phyloP scores from a whole-genome alignment of 1,139 yeast species.

The Debaryomycetaceae sp. region DNA sequence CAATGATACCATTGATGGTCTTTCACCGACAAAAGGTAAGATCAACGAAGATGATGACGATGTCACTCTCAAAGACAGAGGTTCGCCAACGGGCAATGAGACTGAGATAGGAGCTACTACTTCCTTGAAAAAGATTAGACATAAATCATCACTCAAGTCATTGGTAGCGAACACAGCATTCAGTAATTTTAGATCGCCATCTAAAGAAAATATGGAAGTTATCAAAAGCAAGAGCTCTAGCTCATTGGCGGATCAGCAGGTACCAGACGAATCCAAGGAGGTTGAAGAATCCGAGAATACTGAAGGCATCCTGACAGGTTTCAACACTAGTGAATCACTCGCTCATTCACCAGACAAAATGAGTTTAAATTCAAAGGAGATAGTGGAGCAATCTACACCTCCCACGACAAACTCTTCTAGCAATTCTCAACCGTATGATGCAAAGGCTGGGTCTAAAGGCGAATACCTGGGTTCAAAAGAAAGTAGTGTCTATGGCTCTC shows the following conservation, averaged over 20 bases:
- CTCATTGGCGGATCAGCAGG: conserved; percentile 1
- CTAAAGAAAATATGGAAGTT: conserved; percentile 2
- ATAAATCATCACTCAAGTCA: conserved; percentile 23
- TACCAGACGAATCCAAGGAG: not conserved
- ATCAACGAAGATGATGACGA: conserved; percentile 5
- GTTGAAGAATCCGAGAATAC: conserved; percentile 1
- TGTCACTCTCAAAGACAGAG: conserved; percentile 12
- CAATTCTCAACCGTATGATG: conserved; percentile 11
- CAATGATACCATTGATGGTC: not conserved
- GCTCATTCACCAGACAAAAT: conserved; percentile 14
- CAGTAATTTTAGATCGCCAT: conserved; percentile 31
- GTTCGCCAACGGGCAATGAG: conserved; percentile 15
- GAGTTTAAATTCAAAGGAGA: not conserved
- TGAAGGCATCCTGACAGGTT: conserved; percentile 1
- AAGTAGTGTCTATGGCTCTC: not conserved
- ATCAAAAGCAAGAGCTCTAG: not conserved
- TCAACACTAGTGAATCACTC: conserved; percentile 1
- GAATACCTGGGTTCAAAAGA: not conserved
- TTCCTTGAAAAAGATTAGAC: conserved; percentile 3
- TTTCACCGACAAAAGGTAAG: not conserved
- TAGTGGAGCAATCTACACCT: conserved; percentile 13
- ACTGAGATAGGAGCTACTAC: conserved; percentile 1
- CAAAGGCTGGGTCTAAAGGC: not conserved
- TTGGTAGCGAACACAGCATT: conserved; percentile 42
- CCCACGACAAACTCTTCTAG: conserved; percentile 24